Evolutionary conservation across 805 yeast genomes (phyloP).

Genomic region (Nakazawaea laoshanensis): DNA sequence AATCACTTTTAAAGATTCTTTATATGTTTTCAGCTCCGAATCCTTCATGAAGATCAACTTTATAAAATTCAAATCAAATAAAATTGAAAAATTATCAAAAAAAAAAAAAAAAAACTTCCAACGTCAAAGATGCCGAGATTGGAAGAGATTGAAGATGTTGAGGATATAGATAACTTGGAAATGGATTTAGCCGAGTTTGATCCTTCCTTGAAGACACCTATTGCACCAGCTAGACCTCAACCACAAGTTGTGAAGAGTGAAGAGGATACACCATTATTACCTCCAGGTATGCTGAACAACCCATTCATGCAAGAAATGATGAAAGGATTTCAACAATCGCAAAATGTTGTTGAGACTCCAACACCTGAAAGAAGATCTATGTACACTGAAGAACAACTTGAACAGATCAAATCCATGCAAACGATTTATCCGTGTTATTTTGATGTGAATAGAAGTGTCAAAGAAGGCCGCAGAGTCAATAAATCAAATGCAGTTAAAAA

Average conservation of each 20-base stretch:
- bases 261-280: constrained; percentile 24
- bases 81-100: not conserved
- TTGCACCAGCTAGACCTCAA: constrained; percentile 56
- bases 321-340: constrained; percentile 13
- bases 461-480: constrained; percentile 79
- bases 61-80: not conserved
- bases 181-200: constrained; percentile 92
- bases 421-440: constrained; percentile 88
- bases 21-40: constrained; percentile 2
- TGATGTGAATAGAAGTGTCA: constrained; percentile 65
- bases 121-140: constrained; percentile 48
- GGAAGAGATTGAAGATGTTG: constrained; percentile 71
- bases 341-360: not conserved
- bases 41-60: not conserved
- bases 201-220: constrained; percentile 55
- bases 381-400: constrained; percentile 42
- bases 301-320: constrained; percentile 14
- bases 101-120: not conserved
- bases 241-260: constrained; percentile 58
- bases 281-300: constrained; percentile 15
- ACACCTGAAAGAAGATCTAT: not conserved
- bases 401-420: constrained; percentile 63
- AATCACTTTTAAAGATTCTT: constrained; percentile 17
- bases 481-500: constrained; percentile 64
- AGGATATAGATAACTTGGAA: constrained; percentile 85